These are phyloP conservation scores for Suillus clintonianus DNA, from an alignment of 768 basidiomycete genomes.

Conservation along the genomic window DNA sequence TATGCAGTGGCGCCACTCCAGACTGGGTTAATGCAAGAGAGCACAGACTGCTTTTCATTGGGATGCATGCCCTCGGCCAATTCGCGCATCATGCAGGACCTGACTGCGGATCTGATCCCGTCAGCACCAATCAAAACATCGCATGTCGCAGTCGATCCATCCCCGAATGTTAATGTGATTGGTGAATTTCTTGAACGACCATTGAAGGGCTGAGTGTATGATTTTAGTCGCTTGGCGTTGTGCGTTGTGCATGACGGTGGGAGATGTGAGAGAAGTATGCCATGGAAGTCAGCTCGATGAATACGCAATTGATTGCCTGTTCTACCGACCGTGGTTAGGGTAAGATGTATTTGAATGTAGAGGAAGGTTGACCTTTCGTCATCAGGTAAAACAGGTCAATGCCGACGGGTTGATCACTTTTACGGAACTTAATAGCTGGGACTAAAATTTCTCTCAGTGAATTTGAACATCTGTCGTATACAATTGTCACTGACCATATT, in stretches of 20 bases:
- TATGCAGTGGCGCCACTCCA: conserved; percentile 66
- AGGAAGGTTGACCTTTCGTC: conserved; percentile 50
- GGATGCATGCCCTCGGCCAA: conserved; percentile 32
- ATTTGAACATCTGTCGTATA: neutral
- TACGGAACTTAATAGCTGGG: conserved; percentile 54
- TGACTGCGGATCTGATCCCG: conserved; percentile 58
- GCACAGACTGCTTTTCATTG: conserved; percentile 42
- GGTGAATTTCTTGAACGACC: conserved; percentile 23
- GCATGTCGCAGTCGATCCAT: conserved; percentile 59
- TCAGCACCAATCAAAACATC: conserved; percentile 75
- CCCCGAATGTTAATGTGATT: conserved; percentile 58
- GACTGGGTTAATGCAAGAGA: conserved; percentile 48
- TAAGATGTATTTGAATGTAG: neutral
- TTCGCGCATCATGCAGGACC: conserved; percentile 36
- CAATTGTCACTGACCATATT: conserved; percentile 16
- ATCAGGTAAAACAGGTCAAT: conserved; percentile 53
- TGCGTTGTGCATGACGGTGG: conserved; percentile 46
- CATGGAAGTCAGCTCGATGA: conserved; percentile 71
- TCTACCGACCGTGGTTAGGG: conserved; percentile 4
- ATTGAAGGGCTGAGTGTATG: conserved; percentile 46
- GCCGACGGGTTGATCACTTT: conserved; percentile 60
- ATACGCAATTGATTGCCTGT: conserved; percentile 53
- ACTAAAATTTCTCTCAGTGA: conserved; percentile 36
- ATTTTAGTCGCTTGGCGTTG: conserved; percentile 59
- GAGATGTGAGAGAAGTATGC: conserved; percentile 52